These are phyloP conservation scores for Dillenia turbinata DNA, from an alignment of 164 flowering plant genomes.

Conservation along the genomic window DNA sequence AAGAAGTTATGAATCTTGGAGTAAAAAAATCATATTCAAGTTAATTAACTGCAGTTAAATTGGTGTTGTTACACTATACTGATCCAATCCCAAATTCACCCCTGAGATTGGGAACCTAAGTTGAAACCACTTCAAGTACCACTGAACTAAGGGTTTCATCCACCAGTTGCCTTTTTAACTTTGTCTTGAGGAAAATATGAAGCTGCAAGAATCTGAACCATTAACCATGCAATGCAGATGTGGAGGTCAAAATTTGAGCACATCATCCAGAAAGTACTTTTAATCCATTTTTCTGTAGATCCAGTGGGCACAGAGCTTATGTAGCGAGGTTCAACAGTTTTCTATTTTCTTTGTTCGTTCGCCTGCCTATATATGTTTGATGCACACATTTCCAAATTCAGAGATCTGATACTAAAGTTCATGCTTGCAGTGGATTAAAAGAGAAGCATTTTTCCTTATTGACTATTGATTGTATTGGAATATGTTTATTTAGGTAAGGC, in stretches of 20 bases:
- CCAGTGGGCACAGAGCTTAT: constrained; percentile 76
- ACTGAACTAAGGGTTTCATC: too few relatives aligned
- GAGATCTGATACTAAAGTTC: background rate
- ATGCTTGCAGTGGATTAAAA: constrained; percentile 4
- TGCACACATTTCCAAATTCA: background rate
- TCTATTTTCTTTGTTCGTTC: constrained; percentile 8
- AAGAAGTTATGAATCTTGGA: too few relatives aligned
- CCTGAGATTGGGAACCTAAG: too few relatives aligned
- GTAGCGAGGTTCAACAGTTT: constrained; percentile 27
- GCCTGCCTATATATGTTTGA: background rate
- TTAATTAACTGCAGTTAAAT: too few relatives aligned
- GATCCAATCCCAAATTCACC: too few relatives aligned
- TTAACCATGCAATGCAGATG: constrained; percentile 34
- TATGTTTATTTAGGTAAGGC: background rate
- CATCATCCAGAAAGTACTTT: constrained; percentile 35
- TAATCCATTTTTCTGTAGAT: constrained; percentile 61
- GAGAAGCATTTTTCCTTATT: background rate
- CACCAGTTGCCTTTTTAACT: too few relatives aligned
- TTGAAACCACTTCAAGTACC: too few relatives aligned
- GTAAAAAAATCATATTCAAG: too few relatives aligned
- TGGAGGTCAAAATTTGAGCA: constrained; percentile 64
- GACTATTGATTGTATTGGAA: background rate
- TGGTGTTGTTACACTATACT: too few relatives aligned
- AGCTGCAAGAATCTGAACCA: too few relatives aligned
- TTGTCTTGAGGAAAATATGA: too few relatives aligned